Conservation (phyloP, 345 rosid genomes). For the Brassica incana region DNA sequence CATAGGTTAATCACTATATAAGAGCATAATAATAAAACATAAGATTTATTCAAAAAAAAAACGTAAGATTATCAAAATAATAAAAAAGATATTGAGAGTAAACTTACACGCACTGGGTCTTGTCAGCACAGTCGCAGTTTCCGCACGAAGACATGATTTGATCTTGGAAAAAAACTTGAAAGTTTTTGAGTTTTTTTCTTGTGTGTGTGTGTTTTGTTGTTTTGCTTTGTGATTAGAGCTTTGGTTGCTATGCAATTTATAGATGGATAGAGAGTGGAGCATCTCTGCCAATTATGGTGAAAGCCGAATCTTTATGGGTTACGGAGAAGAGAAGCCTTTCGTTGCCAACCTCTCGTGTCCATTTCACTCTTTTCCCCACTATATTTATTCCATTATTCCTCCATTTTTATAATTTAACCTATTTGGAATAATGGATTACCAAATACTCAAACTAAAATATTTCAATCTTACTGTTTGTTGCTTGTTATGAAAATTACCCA, state of each 20-base stretch:
- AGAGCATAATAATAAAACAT: neutral
- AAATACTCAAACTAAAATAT: neutral
- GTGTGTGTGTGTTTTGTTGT: neutral
- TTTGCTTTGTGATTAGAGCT: conserved; percentile 21
- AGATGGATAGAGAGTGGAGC: conserved; percentile 43
- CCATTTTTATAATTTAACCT: neutral
- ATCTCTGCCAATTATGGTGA: conserved; percentile 18
- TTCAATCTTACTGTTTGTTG: neutral
- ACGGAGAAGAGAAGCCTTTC: conserved; percentile 42
- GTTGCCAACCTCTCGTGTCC: conserved; percentile 66
- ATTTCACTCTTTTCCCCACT: conserved; percentile 34
- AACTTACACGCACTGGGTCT: conserved; percentile 71
- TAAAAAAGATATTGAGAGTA: neutral
- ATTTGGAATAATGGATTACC: neutral
- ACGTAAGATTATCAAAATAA: too few species aligned
- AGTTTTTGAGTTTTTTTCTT: neutral
- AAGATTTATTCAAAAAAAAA: neutral
- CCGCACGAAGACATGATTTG: conserved; percentile 77
- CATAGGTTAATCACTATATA: neutral
- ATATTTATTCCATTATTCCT: conserved; percentile 13
- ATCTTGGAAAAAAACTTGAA: neutral
- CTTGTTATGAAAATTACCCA: too few species aligned
- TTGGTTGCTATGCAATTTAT: conserved; percentile 45
- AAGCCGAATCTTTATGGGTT: conserved; percentile 30
- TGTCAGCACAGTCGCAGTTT: conserved; percentile 81